phyloP scores from a whole-genome alignment of 2,329 filamentous ascomycete genomes.

The Fusarium domesticum region DNA sequence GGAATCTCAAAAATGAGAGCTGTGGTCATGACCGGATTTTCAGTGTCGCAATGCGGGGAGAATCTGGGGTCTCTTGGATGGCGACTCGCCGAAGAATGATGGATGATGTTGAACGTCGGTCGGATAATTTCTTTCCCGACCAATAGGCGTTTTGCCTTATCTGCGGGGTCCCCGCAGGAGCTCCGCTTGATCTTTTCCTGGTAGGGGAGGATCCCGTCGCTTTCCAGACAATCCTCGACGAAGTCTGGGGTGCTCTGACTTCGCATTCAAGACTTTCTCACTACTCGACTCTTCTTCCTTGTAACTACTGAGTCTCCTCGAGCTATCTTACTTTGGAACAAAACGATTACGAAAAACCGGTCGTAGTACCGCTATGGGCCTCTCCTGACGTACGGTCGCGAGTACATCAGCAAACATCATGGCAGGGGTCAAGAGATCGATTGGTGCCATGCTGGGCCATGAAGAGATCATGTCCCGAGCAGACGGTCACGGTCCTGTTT shows the following conservation, averaged over 20 bases:
- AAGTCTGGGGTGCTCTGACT: conserved; percentile 4
- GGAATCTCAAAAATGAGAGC: conserved; percentile 10
- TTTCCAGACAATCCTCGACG: conserved; percentile 4
- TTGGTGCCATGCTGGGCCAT: conserved; percentile 34
- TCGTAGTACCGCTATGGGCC: conserved; percentile 6
- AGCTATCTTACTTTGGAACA: not conserved
- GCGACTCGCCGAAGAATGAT: conserved; percentile 16
- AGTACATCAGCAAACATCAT: conserved; percentile 23
- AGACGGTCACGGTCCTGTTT: conserved; percentile 15
- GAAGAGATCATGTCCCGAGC: conserved; percentile 23
- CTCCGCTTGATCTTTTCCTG: conserved; percentile 10
- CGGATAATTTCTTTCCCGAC: conserved; percentile 27
- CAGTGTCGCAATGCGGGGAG: conserved; percentile 26
- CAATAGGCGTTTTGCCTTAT: conserved; percentile 11
- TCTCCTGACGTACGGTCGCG: conserved; percentile 16
- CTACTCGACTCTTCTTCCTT: not conserved
- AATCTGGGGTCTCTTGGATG: conserved; percentile 26
- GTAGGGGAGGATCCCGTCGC: conserved; percentile 14
- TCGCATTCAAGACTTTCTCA: conserved; percentile 5
- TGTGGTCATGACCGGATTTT: conserved; percentile 15
- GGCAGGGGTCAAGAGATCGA: conserved; percentile 42
- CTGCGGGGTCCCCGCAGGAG: conserved; percentile 11
- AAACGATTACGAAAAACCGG: conserved; percentile 15
- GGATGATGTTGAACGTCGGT: conserved; percentile 12
- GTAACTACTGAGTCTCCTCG: not conserved